These are phyloP conservation scores for Andrographis paniculata DNA, from an alignment of 305 asterid species.

Conservation along the genomic window DNA sequence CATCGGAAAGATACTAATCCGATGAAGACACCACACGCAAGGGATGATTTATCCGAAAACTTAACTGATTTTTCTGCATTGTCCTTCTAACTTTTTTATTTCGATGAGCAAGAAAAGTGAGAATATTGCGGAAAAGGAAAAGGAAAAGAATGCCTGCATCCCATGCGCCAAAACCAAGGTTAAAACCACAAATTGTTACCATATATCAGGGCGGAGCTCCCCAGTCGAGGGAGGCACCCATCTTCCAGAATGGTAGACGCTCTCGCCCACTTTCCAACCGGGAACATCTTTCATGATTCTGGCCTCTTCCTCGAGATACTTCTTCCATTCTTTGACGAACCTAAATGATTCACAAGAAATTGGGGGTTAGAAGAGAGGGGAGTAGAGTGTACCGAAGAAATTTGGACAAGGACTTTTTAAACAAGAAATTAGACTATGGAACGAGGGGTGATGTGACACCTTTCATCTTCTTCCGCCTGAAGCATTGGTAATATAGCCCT, in stretches of 20 bases:
- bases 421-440: background rate
- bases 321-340: conserved; percentile 87
- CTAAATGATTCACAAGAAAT: conserved; percentile 23
- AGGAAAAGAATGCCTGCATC: background rate
- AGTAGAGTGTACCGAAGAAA: too few species aligned
- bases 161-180: background rate
- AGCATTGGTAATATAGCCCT: conserved; percentile 80
- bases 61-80: background rate
- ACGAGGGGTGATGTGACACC: conserved; percentile 29
- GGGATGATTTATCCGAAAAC: too few species aligned
- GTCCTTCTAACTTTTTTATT: background rate
- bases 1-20: too few species aligned
- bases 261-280: conserved; percentile 92
- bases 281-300: conserved; percentile 95
- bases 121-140: background rate
- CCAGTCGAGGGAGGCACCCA: conserved; percentile 98
- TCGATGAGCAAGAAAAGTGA: background rate
- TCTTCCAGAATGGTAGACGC: conserved; percentile 68
- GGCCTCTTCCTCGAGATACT: conserved; percentile 84
- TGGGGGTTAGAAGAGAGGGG: background rate
- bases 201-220: conserved; percentile 79
- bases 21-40: too few species aligned
- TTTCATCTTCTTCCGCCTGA: conserved; percentile 98
- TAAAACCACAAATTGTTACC: conserved; percentile 33
- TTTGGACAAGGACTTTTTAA: background rate